These are phyloP conservation scores for Globisporangium nodosum DNA, from an alignment of 352 stramenopile genomes.

Conservation along the genomic window DNA sequence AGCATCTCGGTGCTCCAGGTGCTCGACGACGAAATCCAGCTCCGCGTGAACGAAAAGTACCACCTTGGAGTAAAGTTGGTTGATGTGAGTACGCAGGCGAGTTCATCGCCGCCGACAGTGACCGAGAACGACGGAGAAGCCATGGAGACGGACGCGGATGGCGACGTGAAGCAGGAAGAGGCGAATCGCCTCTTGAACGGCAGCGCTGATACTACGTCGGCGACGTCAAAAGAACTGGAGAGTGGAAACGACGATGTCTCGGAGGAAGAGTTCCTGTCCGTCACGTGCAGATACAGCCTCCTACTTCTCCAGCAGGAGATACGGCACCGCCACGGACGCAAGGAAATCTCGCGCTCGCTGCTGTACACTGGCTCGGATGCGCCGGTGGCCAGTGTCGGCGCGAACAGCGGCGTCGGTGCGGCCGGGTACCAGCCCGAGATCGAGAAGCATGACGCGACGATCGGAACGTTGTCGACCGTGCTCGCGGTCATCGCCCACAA, in stretches of 20 bases:
- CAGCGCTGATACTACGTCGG: conserved; percentile 2
- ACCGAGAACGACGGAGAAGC: neutral
- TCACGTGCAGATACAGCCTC: conserved; percentile 65
- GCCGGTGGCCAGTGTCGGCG: neutral
- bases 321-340: conserved; percentile 62
- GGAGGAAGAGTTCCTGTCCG: conserved; percentile 39
- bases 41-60: conserved; percentile 74
- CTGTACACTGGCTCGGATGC: conserved; percentile 37
- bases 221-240: neutral
- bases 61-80: conserved; percentile 64
- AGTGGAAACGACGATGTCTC: conserved; percentile 1
- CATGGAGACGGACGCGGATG: conserved; percentile 4
- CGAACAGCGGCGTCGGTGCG: neutral
- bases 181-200: conserved; percentile 13
- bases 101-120: neutral
- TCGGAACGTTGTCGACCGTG: conserved; percentile 48
- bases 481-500: conserved; percentile 70
- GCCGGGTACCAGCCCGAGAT: conserved; percentile 18
- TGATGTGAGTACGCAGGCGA: conserved; percentile 44
- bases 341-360: conserved; percentile 56
- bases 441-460: conserved; percentile 33
- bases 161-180: conserved; percentile 28
- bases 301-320: conserved; percentile 81
- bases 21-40: conserved; percentile 74
- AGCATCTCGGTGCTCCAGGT: conserved; percentile 71